A percentile compares a stretch with the other conserved stretches of the same genome.
Evolutionary conservation across 78 protist species (phyloP).

Genomic region (Planoprotostelium fungivorum): DNA sequence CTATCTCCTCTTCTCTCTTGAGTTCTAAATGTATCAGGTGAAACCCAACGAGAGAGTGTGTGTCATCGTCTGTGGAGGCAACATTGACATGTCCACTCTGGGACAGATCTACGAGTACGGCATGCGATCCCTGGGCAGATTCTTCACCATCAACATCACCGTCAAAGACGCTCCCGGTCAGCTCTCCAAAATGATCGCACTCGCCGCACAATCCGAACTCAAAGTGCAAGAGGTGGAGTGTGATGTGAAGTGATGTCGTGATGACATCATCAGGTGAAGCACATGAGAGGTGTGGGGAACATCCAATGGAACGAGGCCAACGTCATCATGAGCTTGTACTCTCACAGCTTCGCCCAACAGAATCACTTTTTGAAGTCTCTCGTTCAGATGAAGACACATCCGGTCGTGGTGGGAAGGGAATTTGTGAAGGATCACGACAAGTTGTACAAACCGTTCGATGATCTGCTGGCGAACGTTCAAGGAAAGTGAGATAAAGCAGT

Average conservation of each 20-base stretch:
- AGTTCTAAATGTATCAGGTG: constrained; percentile 3
- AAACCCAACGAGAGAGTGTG: constrained; percentile 57
- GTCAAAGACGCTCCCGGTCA: constrained; percentile 58
- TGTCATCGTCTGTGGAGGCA: constrained; percentile 75
- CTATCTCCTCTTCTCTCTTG: no score
- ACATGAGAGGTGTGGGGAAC: constrained; percentile 57
- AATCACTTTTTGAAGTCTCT: constrained; percentile 38
- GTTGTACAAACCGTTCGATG: constrained; percentile 29
- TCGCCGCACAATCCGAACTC: constrained; percentile 46
- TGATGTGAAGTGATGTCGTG: neutral
- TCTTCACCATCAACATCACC: constrained; percentile 47
- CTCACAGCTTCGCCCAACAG: constrained; percentile 64
- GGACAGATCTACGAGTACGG: constrained; percentile 68
- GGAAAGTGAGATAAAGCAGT: no score
- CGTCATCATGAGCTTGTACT: constrained; percentile 41
- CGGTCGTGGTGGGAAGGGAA: constrained; percentile 47
- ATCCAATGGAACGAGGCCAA: constrained; percentile 61
- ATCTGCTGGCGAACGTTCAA: no score
- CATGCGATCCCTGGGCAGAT: constrained; percentile 44
- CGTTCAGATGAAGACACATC: constrained; percentile 27
- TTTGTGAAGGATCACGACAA: constrained; percentile 40
- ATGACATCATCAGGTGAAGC: neutral
- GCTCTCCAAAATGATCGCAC: constrained; percentile 25
- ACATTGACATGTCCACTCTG: constrained; percentile 68
- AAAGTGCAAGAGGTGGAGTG: constrained; percentile 40